Base-by-base conservation (phyloP, 1,139 yeast genomes). In the Saccharomyces hybrid region DNA sequence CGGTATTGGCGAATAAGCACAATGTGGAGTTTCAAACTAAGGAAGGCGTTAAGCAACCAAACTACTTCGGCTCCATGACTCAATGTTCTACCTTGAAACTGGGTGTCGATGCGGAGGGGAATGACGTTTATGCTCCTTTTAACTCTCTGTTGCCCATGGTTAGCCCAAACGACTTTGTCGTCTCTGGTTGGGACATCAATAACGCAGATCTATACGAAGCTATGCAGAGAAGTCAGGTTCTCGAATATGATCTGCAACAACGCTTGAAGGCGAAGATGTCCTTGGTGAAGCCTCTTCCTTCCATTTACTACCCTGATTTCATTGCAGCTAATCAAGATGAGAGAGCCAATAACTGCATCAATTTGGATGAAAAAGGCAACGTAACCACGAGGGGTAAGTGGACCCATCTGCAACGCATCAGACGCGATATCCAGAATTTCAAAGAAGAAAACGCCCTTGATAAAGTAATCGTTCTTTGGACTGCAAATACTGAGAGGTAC, bases 401-500 rank as follows among this genome's bases (percentile, higher is more conserved):
- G 96, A 81, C 76, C 26, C 97, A 91, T 69, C 95, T 91, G 59
- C 93, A 88, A 77, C 83, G 77, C 64, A 83, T 91, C 71, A 87
- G 96, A 75, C 76, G 78, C 59, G 96, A 91, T 71, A 90, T 91
- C 67, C 77, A 80, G 63, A 83, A 83, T 56, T 91, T 91, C 79
- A 91, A 90, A 76, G 71, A 72, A 52, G 74, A 78, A 61, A 88
- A 91, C 69, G 73, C 75, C 48, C 82, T 91, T 65, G 97, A 91
- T 72, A 86, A 85, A 71, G 95, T 91, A 56, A 82, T 91, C 69
- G 88, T 91, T 53, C 79, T 91, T 69, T 91, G 98, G 98, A 89
- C 96, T 55, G 98, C 98, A 59, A 91, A 91, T 76, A 91, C 98
- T 57, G 98, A 91, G 76, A 85, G 97, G 72, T 90, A 87, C 71